A percentile compares a stretch with the other conserved stretches of the same genome.
Evolutionary conservation across 768 basidiomycete genomes (phyloP).

Genomic region (Suillus subalutaceus): DNA sequence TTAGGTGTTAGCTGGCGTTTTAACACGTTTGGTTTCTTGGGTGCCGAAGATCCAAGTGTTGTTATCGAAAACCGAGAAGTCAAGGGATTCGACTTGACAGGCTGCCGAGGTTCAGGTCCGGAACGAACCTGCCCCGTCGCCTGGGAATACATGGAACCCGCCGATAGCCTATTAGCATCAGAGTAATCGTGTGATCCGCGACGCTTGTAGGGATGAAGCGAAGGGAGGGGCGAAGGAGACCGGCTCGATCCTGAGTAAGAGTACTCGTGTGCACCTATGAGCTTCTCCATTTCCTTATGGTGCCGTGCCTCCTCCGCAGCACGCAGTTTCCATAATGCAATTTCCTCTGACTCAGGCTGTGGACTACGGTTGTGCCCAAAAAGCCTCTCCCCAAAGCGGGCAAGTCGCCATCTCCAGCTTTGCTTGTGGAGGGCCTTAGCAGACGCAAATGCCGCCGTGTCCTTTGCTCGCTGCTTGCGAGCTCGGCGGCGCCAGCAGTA

Average conservation of each 20-base stretch:
- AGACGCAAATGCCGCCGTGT: conserved; percentile 65
- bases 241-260: conserved; percentile 42
- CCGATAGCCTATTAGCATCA: conserved; percentile 40
- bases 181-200: conserved; percentile 23
- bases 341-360: conserved; percentile 44
- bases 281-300: conserved; percentile 52
- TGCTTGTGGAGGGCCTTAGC: conserved; percentile 52
- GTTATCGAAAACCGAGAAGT: conserved; percentile 53
- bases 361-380: conserved; percentile 49
- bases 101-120: conserved; percentile 74
- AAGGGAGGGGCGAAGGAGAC: conserved; percentile 47
- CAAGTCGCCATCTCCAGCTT: conserved; percentile 59
- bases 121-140: conserved; percentile 63
- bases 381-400: conserved; percentile 58
- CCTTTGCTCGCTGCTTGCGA: conserved; percentile 67
- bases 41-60: conserved; percentile 42
- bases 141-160: conserved; percentile 68
- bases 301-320: conserved; percentile 54
- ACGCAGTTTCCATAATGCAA: conserved; percentile 52
- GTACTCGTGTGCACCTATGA: conserved; percentile 50
- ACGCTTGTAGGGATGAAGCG: conserved; percentile 33
- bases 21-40: conserved; percentile 32
- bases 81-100: conserved; percentile 52
- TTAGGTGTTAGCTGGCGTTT: conserved; percentile 31
- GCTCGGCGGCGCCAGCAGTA: conserved; percentile 72